A percentile compares a stretch with the other conserved stretches of the same genome.
Evolutionary conservation across 495 filamentous ascomycete species (phyloP).

Genomic region (Xylaria grammica): DNA sequence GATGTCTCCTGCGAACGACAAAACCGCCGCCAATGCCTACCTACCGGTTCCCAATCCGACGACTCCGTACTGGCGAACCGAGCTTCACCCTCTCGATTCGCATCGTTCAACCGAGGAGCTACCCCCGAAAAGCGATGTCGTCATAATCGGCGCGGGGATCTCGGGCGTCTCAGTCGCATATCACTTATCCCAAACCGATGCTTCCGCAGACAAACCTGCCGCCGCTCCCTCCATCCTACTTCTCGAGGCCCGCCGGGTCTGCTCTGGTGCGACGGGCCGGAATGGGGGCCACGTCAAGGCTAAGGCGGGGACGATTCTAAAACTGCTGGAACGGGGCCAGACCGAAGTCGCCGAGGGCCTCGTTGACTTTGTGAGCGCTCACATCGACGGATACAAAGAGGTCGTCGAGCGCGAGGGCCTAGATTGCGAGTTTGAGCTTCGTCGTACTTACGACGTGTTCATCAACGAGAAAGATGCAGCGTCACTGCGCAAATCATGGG

Average conservation of each 20-base stretch:
- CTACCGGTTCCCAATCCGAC: slow-evolving; percentile 31
- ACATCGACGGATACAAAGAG: slow-evolving; percentile 38
- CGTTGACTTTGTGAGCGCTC: slow-evolving; percentile 36
- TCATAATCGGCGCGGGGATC: slow-evolving; percentile 38
- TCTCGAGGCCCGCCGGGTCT: slow-evolving; percentile 45
- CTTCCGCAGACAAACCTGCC: not conserved
- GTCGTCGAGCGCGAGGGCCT: slow-evolving; percentile 42
- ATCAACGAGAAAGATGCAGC: slow-evolving; percentile 42
- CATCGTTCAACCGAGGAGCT: slow-evolving; percentile 34
- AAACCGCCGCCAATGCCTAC: not conserved
- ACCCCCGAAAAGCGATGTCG: slow-evolving; percentile 30
- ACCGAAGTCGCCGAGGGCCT: slow-evolving; percentile 31
- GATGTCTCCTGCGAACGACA: not conserved
- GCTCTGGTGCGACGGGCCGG: slow-evolving; percentile 48
- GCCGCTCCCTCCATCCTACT: slow-evolving; percentile 34
- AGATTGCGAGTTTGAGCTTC: slow-evolving; percentile 37
- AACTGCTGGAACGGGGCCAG: slow-evolving; percentile 39
- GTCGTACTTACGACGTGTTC: slow-evolving; percentile 33
- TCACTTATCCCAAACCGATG: slow-evolving; percentile 21
- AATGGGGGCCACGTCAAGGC: slow-evolving; percentile 49
- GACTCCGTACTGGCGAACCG: slow-evolving; percentile 32
- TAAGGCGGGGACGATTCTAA: not conserved
- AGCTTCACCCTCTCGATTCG: slow-evolving; percentile 34
- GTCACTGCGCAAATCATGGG: slow-evolving; percentile 16
- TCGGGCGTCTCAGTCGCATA: slow-evolving; percentile 33